Evolutionary conservation across 805 yeast species (phyloP).

Genomic region (Wickerhamomyces tratensis): DNA sequence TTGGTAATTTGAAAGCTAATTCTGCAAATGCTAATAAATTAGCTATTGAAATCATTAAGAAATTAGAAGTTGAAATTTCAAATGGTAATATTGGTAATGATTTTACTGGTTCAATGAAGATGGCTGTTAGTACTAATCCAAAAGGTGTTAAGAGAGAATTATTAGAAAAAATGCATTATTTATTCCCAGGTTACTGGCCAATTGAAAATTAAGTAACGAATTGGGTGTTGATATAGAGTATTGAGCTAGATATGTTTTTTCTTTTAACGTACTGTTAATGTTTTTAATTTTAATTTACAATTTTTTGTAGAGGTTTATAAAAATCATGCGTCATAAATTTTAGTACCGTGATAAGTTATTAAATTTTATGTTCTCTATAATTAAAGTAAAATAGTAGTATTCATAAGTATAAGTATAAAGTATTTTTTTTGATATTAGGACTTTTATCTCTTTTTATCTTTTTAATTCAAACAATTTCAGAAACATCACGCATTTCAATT

Average conservation of each 20-base stretch:
- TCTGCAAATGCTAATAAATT: slow-evolving; percentile 75
- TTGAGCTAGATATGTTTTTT: too few relatives aligned
- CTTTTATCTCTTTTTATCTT: too few relatives aligned
- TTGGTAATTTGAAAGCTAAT: slow-evolving; percentile 83
- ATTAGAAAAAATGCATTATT: slow-evolving; percentile 70
- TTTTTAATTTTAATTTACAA: too few relatives aligned
- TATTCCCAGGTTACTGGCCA: slow-evolving; percentile 91
- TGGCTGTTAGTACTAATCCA: slow-evolving; percentile 69
- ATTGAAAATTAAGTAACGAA: slow-evolving; percentile 3
- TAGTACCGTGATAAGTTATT: too few relatives aligned
- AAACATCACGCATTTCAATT: background rate
- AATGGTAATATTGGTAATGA: slow-evolving; percentile 60
- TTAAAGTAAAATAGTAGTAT: too few relatives aligned
- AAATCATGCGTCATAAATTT: too few relatives aligned
- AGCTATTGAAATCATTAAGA: slow-evolving; percentile 59
- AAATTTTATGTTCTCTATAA: too few relatives aligned
- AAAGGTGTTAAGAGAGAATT: slow-evolving; percentile 64
- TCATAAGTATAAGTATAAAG: too few relatives aligned
- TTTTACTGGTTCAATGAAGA: slow-evolving; percentile 69
- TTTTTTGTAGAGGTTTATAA: too few relatives aligned
- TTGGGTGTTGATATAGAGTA: too few relatives aligned
- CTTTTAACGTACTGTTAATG: too few relatives aligned
- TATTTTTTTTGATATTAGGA: too few relatives aligned
- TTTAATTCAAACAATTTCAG: background rate
- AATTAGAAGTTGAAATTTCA: slow-evolving; percentile 51